Evolutionary conservation across 208 protist genomes (phyloP).

Genomic region (Leishmania tarentolae): DNA sequence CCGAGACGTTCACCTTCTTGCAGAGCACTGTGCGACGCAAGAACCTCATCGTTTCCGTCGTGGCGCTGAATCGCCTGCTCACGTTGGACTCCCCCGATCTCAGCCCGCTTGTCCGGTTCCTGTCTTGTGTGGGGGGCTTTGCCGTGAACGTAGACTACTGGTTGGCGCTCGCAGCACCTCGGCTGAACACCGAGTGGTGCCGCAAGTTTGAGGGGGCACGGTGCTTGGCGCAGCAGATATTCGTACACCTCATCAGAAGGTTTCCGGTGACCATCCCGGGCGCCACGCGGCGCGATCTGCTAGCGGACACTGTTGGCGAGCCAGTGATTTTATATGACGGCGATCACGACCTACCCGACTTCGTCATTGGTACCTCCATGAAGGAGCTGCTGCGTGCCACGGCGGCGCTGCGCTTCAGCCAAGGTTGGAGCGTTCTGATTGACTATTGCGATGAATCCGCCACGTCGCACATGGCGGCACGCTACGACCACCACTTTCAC

Average conservation of each 20-base stretch:
- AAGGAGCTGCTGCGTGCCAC: slow-evolving; percentile 47
- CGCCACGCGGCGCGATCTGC: slow-evolving; percentile 32
- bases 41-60: slow-evolving; percentile 83
- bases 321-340: slow-evolving; percentile 50
- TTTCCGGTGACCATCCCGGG: slow-evolving; percentile 69
- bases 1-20: slow-evolving; percentile 58
- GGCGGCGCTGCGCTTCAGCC: slow-evolving; percentile 73
- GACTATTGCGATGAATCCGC: slow-evolving; percentile 51
- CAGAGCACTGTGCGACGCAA: slow-evolving; percentile 79
- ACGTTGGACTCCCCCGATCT: slow-evolving; percentile 62
- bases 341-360: slow-evolving; percentile 45
- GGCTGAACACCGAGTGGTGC: slow-evolving; percentile 83
- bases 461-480: slow-evolving; percentile 62
- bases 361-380: slow-evolving; percentile 30
- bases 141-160: slow-evolving; percentile 82
- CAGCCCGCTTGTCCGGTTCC: slow-evolving; percentile 69
- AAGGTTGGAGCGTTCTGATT: slow-evolving; percentile 87
- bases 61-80: slow-evolving; percentile 67
- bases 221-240: slow-evolving; percentile 86
- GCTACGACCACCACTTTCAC: slow-evolving; percentile 62
- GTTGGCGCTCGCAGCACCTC: slow-evolving; percentile 58
- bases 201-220: slow-evolving; percentile 77
- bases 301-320: slow-evolving; percentile 24
- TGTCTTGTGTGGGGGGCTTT: slow-evolving; percentile 80
- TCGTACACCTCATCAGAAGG: slow-evolving; percentile 81